Evolutionary conservation across 1,284 basidiomycete species (phyloP).

Genomic region (Golubevia pallescens): DNA sequence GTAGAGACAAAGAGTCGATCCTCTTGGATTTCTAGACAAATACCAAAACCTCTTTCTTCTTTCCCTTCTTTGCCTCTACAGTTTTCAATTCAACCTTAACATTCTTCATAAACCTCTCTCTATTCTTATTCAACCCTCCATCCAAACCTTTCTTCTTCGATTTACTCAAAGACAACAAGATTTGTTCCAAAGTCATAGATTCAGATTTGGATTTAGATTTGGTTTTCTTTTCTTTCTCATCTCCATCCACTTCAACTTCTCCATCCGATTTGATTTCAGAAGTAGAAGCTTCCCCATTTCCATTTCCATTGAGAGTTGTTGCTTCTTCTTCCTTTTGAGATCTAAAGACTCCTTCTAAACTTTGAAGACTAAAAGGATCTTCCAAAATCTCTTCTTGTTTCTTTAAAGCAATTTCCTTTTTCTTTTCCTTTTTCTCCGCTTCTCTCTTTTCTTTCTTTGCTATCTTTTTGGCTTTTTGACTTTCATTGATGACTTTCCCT

Average conservation of each 20-base stretch:
- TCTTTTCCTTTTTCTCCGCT: not conserved
- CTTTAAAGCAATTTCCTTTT: not conserved
- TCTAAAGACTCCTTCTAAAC: not conserved
- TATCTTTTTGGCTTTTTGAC: too few species aligned
- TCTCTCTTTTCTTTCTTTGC: conserved; percentile 1
- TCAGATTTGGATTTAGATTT: not conserved
- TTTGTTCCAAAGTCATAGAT: not conserved
- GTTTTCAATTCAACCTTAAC: not conserved
- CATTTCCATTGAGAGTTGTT: not conserved
- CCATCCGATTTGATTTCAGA: not conserved
- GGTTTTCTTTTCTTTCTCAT: not conserved
- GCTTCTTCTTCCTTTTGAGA: not conserved
- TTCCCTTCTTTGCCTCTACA: not conserved
- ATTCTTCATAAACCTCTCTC: too few species aligned
- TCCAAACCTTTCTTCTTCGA: too few species aligned
- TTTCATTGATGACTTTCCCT: not conserved
- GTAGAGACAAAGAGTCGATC: too few species aligned
- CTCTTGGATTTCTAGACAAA: too few species aligned
- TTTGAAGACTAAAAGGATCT: not conserved
- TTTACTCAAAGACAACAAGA: not conserved
- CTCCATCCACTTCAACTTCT: not conserved
- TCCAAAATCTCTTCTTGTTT: not conserved
- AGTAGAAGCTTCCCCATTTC: not conserved
- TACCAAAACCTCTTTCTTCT: not conserved
- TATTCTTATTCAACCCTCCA: too few species aligned